Conservation (phyloP, 352 stramenopile species). For the Phytophthora agathidicida region DNA sequence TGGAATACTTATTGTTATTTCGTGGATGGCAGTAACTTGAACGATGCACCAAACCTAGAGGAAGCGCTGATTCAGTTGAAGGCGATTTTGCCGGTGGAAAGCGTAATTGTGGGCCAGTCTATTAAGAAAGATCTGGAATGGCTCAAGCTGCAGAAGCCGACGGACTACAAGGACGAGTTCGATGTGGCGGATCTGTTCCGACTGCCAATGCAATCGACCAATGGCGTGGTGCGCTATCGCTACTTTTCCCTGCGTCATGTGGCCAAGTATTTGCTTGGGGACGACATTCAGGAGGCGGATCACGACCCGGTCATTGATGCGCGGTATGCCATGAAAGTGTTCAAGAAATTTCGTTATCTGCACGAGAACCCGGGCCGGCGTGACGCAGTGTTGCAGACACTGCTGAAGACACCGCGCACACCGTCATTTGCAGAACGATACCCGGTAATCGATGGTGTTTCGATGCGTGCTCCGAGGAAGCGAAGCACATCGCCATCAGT, state of each 20-base stretch:
- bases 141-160: slow-evolving; percentile 81
- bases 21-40: slow-evolving; percentile 51
- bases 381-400: slow-evolving; percentile 81
- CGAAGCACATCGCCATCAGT: slow-evolving; percentile 50
- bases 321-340: slow-evolving; percentile 90
- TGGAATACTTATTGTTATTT: neutral
- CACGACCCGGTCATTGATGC: slow-evolving; percentile 89
- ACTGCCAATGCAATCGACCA: slow-evolving; percentile 74
- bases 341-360: slow-evolving; percentile 85
- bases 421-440: slow-evolving; percentile 85
- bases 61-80: slow-evolving; percentile 84
- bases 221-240: slow-evolving; percentile 79
- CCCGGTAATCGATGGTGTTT: slow-evolving; percentile 83
- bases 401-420: slow-evolving; percentile 82
- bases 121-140: slow-evolving; percentile 94
- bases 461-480: slow-evolving; percentile 76
- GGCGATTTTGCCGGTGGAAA: slow-evolving; percentile 72
- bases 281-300: slow-evolving; percentile 85
- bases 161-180: slow-evolving; percentile 88
- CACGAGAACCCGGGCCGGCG: slow-evolving; percentile 78
- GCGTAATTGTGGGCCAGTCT: slow-evolving; percentile 92
- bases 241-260: slow-evolving; percentile 88
- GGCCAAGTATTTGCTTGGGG: slow-evolving; percentile 80
- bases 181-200: slow-evolving; percentile 88
- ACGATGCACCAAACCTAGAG: slow-evolving; percentile 67